Evolutionary conservation across 2,329 filamentous ascomycete genomes (phyloP), one percentile per base, ranked within the genome.

Genomic region (Trichoderma arundinaceum): DNA sequence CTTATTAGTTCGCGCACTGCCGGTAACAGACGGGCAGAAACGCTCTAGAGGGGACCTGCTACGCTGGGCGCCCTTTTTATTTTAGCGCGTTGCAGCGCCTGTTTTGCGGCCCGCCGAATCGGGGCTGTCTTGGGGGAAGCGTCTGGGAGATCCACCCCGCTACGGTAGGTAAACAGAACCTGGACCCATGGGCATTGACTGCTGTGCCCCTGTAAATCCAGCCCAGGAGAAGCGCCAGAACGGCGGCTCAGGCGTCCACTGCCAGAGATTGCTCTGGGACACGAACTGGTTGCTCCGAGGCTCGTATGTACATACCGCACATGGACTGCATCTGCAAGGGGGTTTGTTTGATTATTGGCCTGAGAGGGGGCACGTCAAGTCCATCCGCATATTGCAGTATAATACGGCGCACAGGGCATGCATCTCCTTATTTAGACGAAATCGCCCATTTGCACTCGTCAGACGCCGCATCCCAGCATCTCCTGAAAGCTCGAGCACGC

Each of bases 401-500:
- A 38, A 35, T 38, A 53, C 51, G 32, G 51, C 13, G 51, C 51
- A 53, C 51, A 38, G 51, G 51, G 33, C 51, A 53, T 19, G 51
- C 51, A 53, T 19, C 51, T 53, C 51, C 51, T 51, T 53, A 53
- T 53, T 53, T 53, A 53, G 51, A 53, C 51, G 51, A 53, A 53
- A 53, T 53, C 51, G 33, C 17, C 51, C 32, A 10, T 35, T 38
- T 19, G n/a, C 33, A 17, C 32, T 38, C 41, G 41, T n/a, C 41
- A 43, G 41, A 43, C n/a, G n/a, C 41, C 8, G n/a, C 41, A 43
- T 43, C 41, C 41, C n/a, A 43, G 41, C n/a, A 6, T 53, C 51
- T 32, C 51, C 51, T 53, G 51, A 53, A 13, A 9, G 22, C 7
- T 15, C n/a, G 4, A 2, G 48, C 48, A 51, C 13, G 48, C 12